Evolutionary conservation across 495 filamentous ascomycete genomes (phyloP).

Genomic region (Mytilinidion resinicola): DNA sequence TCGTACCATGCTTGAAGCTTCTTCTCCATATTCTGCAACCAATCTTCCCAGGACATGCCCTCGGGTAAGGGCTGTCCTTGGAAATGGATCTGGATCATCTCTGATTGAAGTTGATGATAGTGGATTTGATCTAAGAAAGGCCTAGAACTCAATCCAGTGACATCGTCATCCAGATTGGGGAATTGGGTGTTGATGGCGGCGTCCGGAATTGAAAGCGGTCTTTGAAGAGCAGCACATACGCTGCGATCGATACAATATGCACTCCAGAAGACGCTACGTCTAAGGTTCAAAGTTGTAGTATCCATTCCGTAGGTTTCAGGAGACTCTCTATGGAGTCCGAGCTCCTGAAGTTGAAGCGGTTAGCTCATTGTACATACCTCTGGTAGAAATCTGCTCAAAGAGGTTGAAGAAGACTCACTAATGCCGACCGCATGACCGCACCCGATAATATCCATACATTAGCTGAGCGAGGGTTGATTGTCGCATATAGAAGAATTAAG

Average conservation of each 20-base stretch:
- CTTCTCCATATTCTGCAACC: constrained; percentile 2
- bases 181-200: constrained; percentile 13
- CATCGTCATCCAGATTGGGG: neutral
- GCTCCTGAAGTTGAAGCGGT: neutral
- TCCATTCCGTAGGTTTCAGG: neutral
- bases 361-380: too few species aligned
- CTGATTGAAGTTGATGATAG: constrained; percentile 10
- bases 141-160: neutral
- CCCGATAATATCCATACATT: constrained; percentile 16
- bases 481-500: constrained; percentile 8
- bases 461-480: constrained; percentile 10
- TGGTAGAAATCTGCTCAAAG: too few species aligned
- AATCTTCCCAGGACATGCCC: neutral
- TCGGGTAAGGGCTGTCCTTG: constrained; percentile 7
- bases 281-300: neutral
- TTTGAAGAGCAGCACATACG: constrained; percentile 8
- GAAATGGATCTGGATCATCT: constrained; percentile 13
- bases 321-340: constrained; percentile 8
- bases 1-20: constrained; percentile 5
- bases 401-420: too few species aligned
- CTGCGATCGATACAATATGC: constrained; percentile 13
- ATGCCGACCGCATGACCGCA: constrained; percentile 8
- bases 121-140: constrained; percentile 4
- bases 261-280: constrained; percentile 10
- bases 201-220: constrained; percentile 9